Evolutionary conservation across 257 asterid genomes (phyloP).

Genomic region (Haberlea rhodopensis): DNA sequence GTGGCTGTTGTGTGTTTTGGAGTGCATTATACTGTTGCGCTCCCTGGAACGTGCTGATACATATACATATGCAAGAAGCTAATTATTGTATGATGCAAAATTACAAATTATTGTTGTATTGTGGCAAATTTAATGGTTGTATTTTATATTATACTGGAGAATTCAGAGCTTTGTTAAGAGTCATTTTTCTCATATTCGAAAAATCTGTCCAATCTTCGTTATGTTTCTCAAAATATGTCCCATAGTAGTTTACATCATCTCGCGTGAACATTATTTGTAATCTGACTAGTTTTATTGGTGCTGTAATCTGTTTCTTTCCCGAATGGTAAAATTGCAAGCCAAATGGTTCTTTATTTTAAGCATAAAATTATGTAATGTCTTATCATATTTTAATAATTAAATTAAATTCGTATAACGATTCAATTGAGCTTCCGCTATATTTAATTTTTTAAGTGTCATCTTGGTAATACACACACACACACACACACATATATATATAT

Average conservation of each 20-base stretch:
- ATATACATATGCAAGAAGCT: conserved; percentile 2
- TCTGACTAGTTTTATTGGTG: background rate
- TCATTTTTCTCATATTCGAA: no score
- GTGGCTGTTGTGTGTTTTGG: background rate
- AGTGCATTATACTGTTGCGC: background rate
- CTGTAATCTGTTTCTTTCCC: background rate
- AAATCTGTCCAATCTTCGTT: background rate
- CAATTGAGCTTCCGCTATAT: no score
- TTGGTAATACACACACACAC: background rate
- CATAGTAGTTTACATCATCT: background rate
- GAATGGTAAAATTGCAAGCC: no score
- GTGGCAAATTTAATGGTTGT: background rate
- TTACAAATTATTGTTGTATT: background rate
- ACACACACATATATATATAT: background rate
- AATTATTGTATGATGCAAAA: background rate
- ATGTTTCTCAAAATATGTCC: background rate
- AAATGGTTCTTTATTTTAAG: no score
- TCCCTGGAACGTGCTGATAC: conserved; percentile 1
- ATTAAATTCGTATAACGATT: no score
- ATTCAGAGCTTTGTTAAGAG: background rate
- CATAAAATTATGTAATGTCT: no score
- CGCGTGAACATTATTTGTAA: background rate
- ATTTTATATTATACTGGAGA: background rate
- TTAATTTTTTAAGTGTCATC: background rate
- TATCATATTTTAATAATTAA: no score